A percentile compares a stretch with the other conserved stretches of the same genome.
Evolutionary conservation across 108 stramenopile species (phyloP).

Genomic region (Nitzschia sp.): DNA sequence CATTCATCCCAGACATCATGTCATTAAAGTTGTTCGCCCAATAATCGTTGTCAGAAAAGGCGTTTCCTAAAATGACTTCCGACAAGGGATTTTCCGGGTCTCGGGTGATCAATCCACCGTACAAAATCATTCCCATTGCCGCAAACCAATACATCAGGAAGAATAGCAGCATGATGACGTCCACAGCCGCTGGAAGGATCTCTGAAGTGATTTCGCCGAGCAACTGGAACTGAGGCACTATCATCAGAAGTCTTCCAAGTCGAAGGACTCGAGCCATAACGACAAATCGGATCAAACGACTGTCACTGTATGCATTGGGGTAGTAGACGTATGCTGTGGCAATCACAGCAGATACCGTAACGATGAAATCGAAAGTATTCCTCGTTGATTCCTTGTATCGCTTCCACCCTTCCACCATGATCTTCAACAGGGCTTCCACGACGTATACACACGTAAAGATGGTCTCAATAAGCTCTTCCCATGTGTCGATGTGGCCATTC

Average conservation of each 20-base stretch:
- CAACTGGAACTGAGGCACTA: slow-evolving; percentile 54
- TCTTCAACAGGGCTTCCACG: slow-evolving; percentile 62
- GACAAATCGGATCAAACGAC: slow-evolving; percentile 59
- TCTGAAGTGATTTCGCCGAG: slow-evolving; percentile 51
- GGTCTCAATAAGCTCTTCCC: slow-evolving; percentile 61
- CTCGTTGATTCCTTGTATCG: slow-evolving; percentile 50
- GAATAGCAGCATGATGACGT: slow-evolving; percentile 55
- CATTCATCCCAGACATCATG: slow-evolving; percentile 70
- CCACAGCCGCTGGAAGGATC: slow-evolving; percentile 53
- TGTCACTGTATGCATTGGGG: slow-evolving; percentile 61
- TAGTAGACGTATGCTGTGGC: slow-evolving; percentile 68
- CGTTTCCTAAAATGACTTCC: slow-evolving; percentile 49
- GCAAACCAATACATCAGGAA: slow-evolving; percentile 64
- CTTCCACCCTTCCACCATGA: slow-evolving; percentile 66
- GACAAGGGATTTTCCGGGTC: slow-evolving; percentile 61
- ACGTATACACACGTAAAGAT: slow-evolving; percentile 67
- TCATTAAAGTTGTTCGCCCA: slow-evolving; percentile 90
- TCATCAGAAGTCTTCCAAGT: slow-evolving; percentile 57
- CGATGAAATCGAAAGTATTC: slow-evolving; percentile 69
- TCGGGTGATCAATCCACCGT: slow-evolving; percentile 65
- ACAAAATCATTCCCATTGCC: slow-evolving; percentile 61
- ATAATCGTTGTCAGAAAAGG: slow-evolving; percentile 64
- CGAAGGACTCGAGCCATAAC: slow-evolving; percentile 81
- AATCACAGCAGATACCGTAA: slow-evolving; percentile 57
- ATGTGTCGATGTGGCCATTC: slow-evolving; percentile 53